These are phyloP conservation scores for Sutorius australiensis DNA, from an alignment of 768 basidiomycete genomes.

Conservation along the genomic window DNA sequence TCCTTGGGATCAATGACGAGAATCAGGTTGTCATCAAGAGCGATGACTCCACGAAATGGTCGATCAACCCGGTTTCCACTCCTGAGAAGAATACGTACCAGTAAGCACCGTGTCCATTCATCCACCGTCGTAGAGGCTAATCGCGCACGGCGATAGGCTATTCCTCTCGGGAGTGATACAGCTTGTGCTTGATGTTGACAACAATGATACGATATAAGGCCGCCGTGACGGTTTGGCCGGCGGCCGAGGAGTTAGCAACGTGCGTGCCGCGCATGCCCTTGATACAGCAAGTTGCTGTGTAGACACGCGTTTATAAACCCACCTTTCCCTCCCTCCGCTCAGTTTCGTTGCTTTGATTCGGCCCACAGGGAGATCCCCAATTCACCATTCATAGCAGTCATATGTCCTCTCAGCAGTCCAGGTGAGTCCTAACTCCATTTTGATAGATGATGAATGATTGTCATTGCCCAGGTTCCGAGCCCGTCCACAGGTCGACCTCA, in stretches of 20 bases:
- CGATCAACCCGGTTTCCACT: not conserved
- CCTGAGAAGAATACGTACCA: not conserved
- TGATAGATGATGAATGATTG: not conserved
- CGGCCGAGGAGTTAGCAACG: too few species aligned
- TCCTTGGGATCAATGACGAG: not conserved
- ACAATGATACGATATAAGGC: not conserved
- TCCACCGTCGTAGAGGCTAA: not conserved
- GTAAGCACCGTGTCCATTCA: not conserved
- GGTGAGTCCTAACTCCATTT: not conserved
- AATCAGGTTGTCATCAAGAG: not conserved
- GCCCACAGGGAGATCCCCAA: not conserved
- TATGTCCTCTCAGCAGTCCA: not conserved
- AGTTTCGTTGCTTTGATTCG: not conserved
- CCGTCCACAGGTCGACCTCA: conserved; percentile 3
- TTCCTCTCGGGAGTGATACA: not conserved
- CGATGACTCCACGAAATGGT: not conserved
- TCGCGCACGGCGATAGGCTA: not conserved
- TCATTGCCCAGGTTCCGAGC: not conserved
- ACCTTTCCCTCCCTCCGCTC: not conserved
- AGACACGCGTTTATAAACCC: too few species aligned
- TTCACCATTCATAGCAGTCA: too few species aligned
- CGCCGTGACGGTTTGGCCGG: too few species aligned
- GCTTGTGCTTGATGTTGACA: not conserved
- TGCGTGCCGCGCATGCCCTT: too few species aligned
- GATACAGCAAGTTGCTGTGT: too few species aligned